phyloP scores from a whole-genome alignment of 768 basidiomycete genomes.

The Amanita exitialis region DNA sequence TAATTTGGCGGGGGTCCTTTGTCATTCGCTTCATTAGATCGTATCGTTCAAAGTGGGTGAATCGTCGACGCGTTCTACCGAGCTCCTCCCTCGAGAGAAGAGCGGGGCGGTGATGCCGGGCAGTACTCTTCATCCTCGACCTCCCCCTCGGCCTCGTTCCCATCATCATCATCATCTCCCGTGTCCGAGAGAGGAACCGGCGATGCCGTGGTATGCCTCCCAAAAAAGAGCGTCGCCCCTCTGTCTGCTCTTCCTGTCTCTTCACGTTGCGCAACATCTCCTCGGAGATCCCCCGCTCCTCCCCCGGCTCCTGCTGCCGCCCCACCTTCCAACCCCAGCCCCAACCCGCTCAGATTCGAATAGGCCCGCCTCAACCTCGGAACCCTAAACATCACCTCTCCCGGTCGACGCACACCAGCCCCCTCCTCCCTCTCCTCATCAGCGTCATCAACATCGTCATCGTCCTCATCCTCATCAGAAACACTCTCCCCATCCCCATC shows the following conservation, averaged over 20 bases:
- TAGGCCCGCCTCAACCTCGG: neutral
- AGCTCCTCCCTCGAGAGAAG: too few relatives aligned
- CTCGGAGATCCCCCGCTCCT: neutral
- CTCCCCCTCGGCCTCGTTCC: neutral
- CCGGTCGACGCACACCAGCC: neutral
- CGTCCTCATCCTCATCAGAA: neutral
- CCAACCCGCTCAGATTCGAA: neutral
- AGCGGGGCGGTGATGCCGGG: too few relatives aligned
- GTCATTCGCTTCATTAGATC: too few relatives aligned
- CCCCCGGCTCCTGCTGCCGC: neutral
- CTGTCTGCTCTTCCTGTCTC: neutral
- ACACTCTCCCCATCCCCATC: neutral
- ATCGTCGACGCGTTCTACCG: too few relatives aligned
- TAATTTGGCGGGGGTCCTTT: too few relatives aligned
- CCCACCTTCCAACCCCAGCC: too few relatives aligned
- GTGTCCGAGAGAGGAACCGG: slow-evolving; percentile 3
- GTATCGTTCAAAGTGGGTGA: too few relatives aligned
- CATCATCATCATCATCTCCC: neutral
- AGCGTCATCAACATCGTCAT: neutral
- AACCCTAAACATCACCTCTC: neutral
- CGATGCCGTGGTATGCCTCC: slow-evolving; percentile 2
- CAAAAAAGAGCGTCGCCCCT: neutral
- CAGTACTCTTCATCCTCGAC: neutral
- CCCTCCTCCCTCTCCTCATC: neutral
- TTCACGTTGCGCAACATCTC: neutral